Evolutionary conservation across 2,329 filamentous ascomycete species (phyloP), one percentile per base, ranked within the genome.

Genomic region (Botrytis fabae): DNA sequence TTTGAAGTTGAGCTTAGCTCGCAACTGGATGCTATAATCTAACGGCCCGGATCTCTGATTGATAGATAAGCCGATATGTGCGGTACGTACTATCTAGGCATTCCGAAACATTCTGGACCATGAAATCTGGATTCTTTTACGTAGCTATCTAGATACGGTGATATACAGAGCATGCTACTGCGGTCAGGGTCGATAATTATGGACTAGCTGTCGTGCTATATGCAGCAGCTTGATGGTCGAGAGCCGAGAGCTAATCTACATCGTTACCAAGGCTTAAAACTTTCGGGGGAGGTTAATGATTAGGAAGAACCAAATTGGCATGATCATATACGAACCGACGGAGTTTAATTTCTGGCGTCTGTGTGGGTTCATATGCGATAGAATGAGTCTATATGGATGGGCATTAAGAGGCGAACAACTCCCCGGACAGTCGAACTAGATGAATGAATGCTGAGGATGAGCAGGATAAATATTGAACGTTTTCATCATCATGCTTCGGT

Each of bases 11-110:
- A 12, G 22, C 18, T n/a, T 61, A n/a, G 59, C 35, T 61, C 22
- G 25, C 35, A n/a, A 28, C 51, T 57, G 51, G 51, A 57, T 28
- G 51, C 10, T n/a, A 18, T 54, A 18, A 25, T 62, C 60, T 40
- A 62, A 40, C 35, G 38, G 35, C 38, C 60, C 60, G 60, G 35
- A n/a, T 62, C 14, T 40, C 14, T n/a, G 60, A 62, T 40, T 42
- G 35, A 62, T 61, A 40, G 22, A 61, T 61, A 40, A 16, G 16
- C 32, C 12, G 20, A 61, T 20, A 20, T 62, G 38, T 42, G 25
- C 44, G 63, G 63, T 14, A 51, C 22, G 48, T 66, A 51, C 63
- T 51, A 66, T 66, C 63, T 66, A 44, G 63, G 44, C 25, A 66
- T 66, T 51, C 63, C 63, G 63, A 66, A 38, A 38, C 32, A 66